Evolutionary conservation across 2,329 filamentous ascomycete species (phyloP), one percentile per base, ranked within the genome.

Genomic region (Pochonia chlamydosporia): DNA sequence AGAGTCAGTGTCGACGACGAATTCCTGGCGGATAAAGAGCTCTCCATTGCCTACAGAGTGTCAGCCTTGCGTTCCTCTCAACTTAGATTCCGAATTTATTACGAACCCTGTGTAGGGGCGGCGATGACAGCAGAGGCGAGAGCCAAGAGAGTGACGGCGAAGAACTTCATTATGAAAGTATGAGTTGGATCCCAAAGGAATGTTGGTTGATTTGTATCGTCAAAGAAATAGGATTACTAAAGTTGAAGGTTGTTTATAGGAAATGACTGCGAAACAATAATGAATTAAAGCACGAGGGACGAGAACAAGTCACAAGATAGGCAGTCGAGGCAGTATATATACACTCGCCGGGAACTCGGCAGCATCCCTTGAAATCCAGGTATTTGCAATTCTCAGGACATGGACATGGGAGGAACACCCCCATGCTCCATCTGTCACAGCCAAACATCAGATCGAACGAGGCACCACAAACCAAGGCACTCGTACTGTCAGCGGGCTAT

Each of bases 81-180:
- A n/a, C n/a, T n/a, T n/a, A n/a, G n/a, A n/a, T n/a, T n/a, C n/a
- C n/a, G n/a, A 16, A 14, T 47, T 57, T 44, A 53, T 41, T 21
- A 43, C 61, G 52, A 56, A 65, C 63, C 51, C n/a, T n/a, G n/a
- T 39, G 53, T 41, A 44, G 65, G 59, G 43, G 57, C 64, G 48
- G 73, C 75, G 56, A 73, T 60, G 56, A 67, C 73, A 57, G 70
- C 64, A 47, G 71, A 64, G 61, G 68, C 65, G 52, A 80, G 61
- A 52, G 74, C 64, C 55, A 75, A 62, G 52, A 78, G 48, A 57
- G 70, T 65, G 56, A 73, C 52, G 52, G 71, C 51, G 49, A 71
- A 69, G 70, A 73, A 73, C 69, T 78, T 72, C 76, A 80, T 80
- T 50, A 69, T 78, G 71, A 20, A 36, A 28, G 26, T 28, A 18